A percentile compares a stretch with the other conserved stretches of the same genome.
phyloP scores from a whole-genome alignment of 805 yeast genomes.

The Wickerhamiella alocasiicola region DNA sequence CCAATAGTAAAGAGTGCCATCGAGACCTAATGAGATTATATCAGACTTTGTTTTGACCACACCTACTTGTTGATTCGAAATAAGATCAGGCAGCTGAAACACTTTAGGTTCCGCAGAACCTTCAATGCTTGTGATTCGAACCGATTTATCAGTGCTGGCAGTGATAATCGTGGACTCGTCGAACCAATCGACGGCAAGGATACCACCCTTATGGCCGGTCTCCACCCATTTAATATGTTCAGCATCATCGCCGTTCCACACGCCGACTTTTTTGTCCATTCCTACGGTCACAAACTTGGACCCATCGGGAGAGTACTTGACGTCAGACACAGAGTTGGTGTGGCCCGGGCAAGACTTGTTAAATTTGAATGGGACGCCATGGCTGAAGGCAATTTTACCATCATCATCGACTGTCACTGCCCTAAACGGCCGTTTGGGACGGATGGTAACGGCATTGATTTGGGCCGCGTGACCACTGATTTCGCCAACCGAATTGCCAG shows the following conservation, averaged over 20 bases:
- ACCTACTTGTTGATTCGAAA: conserved; percentile 69
- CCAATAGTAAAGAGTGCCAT: conserved; percentile 61
- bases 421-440: conserved; percentile 78
- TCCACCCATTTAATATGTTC: conserved; percentile 46
- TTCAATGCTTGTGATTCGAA: conserved; percentile 52
- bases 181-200: conserved; percentile 67
- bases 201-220: conserved; percentile 56
- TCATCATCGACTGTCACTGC: conserved; percentile 93
- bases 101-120: conserved; percentile 32
- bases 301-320: conserved; percentile 74
- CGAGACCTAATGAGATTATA: conserved; percentile 52
- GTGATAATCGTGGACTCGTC: conserved; percentile 48
- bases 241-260: conserved; percentile 84
- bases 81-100: conserved; percentile 31
- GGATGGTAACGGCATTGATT: conserved; percentile 73
- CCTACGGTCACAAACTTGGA: conserved; percentile 66
- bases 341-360: conserved; percentile 60
- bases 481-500: conserved; percentile 96
- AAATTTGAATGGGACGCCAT: conserved; percentile 93
- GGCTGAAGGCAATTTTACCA: conserved; percentile 65
- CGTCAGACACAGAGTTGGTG: conserved; percentile 66
- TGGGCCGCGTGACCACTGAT: conserved; percentile 81
- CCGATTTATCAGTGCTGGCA: conserved; percentile 67
- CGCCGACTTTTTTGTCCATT: conserved; percentile 60
- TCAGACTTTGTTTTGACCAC: conserved; percentile 51